Base-by-base conservation (phyloP, 129 eudicot genomes). In the Kitagawia praeruptora region DNA sequence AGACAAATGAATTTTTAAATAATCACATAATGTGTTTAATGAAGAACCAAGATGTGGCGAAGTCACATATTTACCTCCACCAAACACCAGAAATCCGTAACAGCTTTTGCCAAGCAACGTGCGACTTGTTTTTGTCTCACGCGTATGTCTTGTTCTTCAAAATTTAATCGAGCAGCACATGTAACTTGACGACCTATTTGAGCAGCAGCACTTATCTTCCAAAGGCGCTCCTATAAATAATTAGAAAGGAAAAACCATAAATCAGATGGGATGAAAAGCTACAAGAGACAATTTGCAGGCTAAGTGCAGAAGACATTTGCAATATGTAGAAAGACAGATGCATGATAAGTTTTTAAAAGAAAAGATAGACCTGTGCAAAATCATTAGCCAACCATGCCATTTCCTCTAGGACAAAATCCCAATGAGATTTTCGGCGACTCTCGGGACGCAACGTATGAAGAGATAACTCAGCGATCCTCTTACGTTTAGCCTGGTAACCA, bases 321-420 rank as follows among this genome's bases (percentile, higher is more conserved):
- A 5, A 41, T 18, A 71, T 4, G 42, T 13, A 79, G 45, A 61
- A 77, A 48, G 23, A 51, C 75, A 21, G 46, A 78, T 67, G 40
- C 63, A 84, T 47, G 73, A 45, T 63, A 39, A 70, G 46, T 34
- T 69, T 34, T 58, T 14, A 40, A 46, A 72, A n/a, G 46, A 72
- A 38, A 38, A 45, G 8, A 25, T 56, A 89, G 63, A 96, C 99
- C 99, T 96, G 99, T 5, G 98, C 90, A 86, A 92, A 96, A 85
- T 96, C 99, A 85, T 96, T 96, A 63, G 99, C 99, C 87, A 92
- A 61, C 99, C 99, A 96, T 75, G 90, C 83, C 98, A 96, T 96
- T 84, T 96, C 99, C 83, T 92, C 99, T 51, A 96, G 90, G 27
- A 96, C 99, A 85, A 87, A 90, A 84, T 87, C 91, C 99, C 99